Base-by-base conservation (phyloP, 106 monocot genomes). In the Allium fistulosum region DNA sequence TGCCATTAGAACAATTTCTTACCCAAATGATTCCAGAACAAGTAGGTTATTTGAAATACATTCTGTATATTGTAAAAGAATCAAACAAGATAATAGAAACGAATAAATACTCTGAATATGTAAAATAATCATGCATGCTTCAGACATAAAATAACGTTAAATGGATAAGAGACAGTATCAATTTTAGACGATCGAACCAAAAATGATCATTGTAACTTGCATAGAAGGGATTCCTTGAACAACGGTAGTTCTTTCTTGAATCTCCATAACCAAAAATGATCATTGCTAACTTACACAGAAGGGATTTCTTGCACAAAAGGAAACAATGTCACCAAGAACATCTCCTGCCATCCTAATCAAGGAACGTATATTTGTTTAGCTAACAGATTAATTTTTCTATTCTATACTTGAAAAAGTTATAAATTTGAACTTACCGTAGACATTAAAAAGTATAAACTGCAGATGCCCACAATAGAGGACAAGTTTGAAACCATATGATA, bases 1-100 rank as follows among this genome's bases (percentile, higher is more conserved):
- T 55, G 9, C 27, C 12, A 65, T 17, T 65, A 48, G 49, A 66
- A 48, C 0, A 45, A 26, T 70, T 26, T 56, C 78, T 76, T 81
- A 90, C 94, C 94, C 94, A 94, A 46, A 90, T 90, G 82, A n/a
- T n/a, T n/a, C n/a, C 90, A 94, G 15, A 94, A 80, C 64, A 90
- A 94, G 56, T 84, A 82, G 46, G 78, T 87, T 69, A 94, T 68
- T 72, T 94, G 90, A 61, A 90, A 94, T 57, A 86, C 81, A 75
- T 94, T 94, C 94, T 94, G 90, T 82, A 90, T 48, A 62, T 61
- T 65, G 63, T 8, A 61, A 10, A 28, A 47, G n/a, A 8, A 63
- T 60, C 10, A 17, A 7, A 13, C 8, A 62, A 18, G 37, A 11
- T 45, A 11, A 22, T 4, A 9, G 18, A 49, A 4, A 48, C 15